Percentiles rank a stretch among this genome's conserved stretches.
phyloP scores from a whole-genome alignment of 169 alveolate genomes.

The Plasmodium inui region DNA sequence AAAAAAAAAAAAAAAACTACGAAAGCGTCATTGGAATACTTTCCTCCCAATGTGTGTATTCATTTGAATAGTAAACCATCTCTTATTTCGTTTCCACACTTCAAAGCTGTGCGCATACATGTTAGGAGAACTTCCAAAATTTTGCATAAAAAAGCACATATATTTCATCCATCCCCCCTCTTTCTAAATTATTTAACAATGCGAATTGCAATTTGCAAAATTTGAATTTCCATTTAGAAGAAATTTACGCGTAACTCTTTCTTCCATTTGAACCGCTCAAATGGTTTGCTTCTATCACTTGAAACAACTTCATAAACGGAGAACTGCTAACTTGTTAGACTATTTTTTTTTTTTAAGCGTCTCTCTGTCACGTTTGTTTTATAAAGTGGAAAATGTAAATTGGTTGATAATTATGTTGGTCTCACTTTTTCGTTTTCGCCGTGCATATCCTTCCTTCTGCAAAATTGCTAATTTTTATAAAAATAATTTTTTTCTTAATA shows the following conservation, averaged over 20 bases:
- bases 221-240: neutral
- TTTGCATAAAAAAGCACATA: neutral
- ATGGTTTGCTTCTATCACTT: neutral
- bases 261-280: neutral
- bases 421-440: neutral
- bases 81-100: neutral
- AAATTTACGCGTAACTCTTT: neutral
- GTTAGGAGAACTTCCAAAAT: neutral
- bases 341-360: neutral
- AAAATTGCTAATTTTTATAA: neutral
- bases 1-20: neutral
- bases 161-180: neutral
- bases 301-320: neutral
- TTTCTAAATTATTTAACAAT: neutral
- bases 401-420: neutral
- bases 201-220: neutral
- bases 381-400: neutral
- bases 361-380: neutral
- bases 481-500: neutral
- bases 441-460: neutral
- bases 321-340: neutral
- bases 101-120: neutral
- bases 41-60: neutral
- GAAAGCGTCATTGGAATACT: neutral
- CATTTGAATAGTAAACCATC: neutral